phyloP scores from a whole-genome alignment of 495 filamentous ascomycete species.

The Peziza echinospora region DNA sequence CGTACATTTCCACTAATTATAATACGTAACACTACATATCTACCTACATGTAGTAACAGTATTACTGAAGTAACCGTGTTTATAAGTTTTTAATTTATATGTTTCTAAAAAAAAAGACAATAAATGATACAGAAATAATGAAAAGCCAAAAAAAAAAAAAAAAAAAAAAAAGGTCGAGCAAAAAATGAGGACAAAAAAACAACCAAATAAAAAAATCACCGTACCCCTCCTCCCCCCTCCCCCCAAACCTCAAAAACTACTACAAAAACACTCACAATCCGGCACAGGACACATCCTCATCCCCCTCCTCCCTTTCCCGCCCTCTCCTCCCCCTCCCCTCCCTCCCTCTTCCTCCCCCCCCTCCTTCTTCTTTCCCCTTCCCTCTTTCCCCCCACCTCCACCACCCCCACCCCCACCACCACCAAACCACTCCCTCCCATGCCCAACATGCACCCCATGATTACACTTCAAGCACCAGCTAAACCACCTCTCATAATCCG shows the following conservation, averaged over 20 bases:
- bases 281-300: conserved; percentile 72
- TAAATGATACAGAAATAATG: no score
- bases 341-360: background rate
- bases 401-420: conserved; percentile 17
- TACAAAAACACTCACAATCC: conserved; percentile 46
- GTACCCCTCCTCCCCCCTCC: background rate
- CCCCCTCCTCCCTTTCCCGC: conserved; percentile 61
- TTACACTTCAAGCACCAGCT: conserved; percentile 75
- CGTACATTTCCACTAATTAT: no score
- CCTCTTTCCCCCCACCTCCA: background rate
- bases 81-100: no score
- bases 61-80: no score
- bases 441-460: conserved; percentile 75
- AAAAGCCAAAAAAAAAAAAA: no score
- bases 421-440: conserved; percentile 72
- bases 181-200: no score
- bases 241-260: background rate
- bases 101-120: no score
- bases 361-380: conserved; percentile 25
- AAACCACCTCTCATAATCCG: conserved; percentile 21
- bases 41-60: no score
- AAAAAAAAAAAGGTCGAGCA: no score
- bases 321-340: conserved; percentile 38
- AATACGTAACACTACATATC: no score
- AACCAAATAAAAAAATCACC: background rate